Conservation (phyloP, 2,329 filamentous ascomycete species). For the Chaetothyriales sp. region DNA sequence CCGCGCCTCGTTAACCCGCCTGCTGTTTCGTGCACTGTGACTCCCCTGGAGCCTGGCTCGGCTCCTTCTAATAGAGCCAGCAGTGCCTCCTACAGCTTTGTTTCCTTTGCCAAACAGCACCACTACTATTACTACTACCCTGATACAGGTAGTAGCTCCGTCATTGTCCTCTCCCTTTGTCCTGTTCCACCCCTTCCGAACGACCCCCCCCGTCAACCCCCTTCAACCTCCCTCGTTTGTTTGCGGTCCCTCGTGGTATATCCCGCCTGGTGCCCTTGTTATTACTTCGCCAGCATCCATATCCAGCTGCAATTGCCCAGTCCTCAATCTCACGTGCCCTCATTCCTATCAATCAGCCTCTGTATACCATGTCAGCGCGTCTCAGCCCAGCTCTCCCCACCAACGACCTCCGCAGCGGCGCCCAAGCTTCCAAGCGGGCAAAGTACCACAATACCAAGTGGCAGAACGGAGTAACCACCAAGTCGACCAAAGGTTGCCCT, state of each 20-base stretch:
- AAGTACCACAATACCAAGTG: slow-evolving; percentile 28
- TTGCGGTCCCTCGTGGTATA: neutral
- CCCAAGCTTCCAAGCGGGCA: slow-evolving; percentile 33
- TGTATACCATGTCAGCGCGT: neutral
- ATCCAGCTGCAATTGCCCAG: neutral
- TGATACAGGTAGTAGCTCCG: neutral
- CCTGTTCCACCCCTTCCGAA: neutral
- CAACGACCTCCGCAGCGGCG: slow-evolving; percentile 39
- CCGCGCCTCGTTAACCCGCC: neutral
- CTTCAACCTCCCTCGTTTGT: too few relatives aligned
- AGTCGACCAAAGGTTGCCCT: slow-evolving; percentile 4
- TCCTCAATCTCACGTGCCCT: neutral
- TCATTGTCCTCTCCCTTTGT: slow-evolving; percentile 1
- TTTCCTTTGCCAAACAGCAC: neutral
- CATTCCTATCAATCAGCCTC: neutral
- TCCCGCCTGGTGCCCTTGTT: neutral
- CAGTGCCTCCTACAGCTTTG: neutral
- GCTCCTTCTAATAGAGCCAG: neutral
- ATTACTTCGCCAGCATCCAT: neutral
- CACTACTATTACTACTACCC: neutral
- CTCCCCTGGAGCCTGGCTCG: neutral
- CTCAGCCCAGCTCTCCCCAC: slow-evolving; percentile 24
- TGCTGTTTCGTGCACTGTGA: neutral
- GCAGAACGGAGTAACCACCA: slow-evolving; percentile 22
- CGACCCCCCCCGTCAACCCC: neutral